Evolutionary conservation across 805 yeast species (phyloP).

Genomic region (Metschnikowia sp.): DNA sequence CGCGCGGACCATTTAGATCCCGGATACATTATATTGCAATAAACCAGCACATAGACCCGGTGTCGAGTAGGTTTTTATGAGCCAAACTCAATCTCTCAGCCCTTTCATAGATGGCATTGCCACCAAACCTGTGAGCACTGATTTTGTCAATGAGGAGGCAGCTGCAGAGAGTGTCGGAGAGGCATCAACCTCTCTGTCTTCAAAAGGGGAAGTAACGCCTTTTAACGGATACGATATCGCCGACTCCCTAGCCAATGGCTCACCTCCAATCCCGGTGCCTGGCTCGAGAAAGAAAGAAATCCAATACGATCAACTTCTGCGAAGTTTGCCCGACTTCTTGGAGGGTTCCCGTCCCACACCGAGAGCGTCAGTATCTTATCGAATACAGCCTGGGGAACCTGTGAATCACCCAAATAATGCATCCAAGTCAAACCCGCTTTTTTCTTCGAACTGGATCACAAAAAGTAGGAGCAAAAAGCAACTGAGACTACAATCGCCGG

Average conservation of each 20-base stretch:
- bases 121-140: no score
- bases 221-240: background rate
- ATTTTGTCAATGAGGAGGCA: no score
- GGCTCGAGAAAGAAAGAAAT: background rate
- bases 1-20: no score
- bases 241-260: background rate
- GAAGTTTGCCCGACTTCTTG: conserved; percentile 7
- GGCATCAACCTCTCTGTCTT: background rate
- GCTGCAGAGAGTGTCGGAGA: background rate
- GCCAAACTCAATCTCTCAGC: no score
- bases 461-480: background rate
- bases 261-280: background rate
- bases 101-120: no score
- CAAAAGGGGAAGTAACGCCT: background rate
- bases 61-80: no score
- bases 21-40: no score
- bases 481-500: background rate
- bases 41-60: no score
- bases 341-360: background rate
- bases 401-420: background rate
- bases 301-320: conserved; percentile 1
- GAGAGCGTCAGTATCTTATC: no score
- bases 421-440: background rate
- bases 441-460: conserved; percentile 4
- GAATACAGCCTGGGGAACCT: background rate